phyloP scores from a whole-genome alignment of 192 early-diverging fungal genomes.

The Backusella luteola region DNA sequence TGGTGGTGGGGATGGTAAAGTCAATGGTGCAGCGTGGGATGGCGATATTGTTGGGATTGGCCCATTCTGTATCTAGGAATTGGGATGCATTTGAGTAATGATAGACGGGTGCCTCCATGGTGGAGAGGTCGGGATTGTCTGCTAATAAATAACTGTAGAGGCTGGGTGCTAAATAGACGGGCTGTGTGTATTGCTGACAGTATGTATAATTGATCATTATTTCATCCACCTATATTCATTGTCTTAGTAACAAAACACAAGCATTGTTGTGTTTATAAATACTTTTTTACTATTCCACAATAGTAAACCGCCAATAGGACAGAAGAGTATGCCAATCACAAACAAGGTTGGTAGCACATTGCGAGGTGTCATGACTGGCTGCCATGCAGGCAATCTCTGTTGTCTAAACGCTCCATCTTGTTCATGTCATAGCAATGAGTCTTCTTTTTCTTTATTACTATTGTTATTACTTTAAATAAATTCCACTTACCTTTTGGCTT shows the following conservation, averaged over 20 bases:
- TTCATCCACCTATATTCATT: constrained; percentile 40
- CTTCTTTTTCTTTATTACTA: background rate
- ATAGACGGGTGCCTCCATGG: constrained; percentile 20
- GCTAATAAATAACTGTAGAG: constrained; percentile 9
- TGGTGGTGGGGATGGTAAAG: constrained; percentile 62
- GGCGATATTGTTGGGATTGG: constrained; percentile 9
- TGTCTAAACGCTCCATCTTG: constrained; percentile 94
- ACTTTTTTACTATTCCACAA: constrained; percentile 65
- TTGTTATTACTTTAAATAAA: background rate
- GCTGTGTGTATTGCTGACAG: constrained; percentile 22
- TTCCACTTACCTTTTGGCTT: background rate
- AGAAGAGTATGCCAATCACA: constrained; percentile 90
- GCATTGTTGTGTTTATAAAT: background rate
- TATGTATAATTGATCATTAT: constrained; percentile 47
- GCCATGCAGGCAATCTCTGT: constrained; percentile 97
- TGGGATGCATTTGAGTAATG: constrained; percentile 14
- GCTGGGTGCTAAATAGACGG: constrained; percentile 31
- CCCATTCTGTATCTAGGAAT: constrained; percentile 21
- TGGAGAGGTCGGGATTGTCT: background rate
- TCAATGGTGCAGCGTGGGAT: constrained; percentile 63
- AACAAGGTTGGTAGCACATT: constrained; percentile 94
- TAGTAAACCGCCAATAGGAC: constrained; percentile 86
- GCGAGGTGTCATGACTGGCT: constrained; percentile 95
- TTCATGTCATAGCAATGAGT: background rate
- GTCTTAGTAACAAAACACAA: background rate